Evolutionary conservation across 2,329 filamentous ascomycete species (phyloP).

Genomic region (Arthrinium phaeospermum): DNA sequence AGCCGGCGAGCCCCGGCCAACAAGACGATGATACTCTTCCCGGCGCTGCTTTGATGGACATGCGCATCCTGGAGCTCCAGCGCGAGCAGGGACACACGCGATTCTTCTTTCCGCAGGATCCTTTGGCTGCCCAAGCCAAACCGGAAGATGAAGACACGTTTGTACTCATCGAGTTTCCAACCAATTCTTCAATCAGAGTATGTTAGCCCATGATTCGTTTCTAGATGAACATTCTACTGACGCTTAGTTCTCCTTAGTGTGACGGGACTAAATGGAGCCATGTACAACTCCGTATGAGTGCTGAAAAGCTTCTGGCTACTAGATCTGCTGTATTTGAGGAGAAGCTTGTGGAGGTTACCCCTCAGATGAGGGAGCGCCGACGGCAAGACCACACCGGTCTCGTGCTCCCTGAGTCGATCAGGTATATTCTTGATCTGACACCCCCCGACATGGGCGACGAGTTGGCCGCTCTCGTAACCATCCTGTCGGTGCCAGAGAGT

Average conservation of each 20-base stretch:
- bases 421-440: conserved; percentile 68
- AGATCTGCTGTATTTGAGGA: conserved; percentile 50
- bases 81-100: neutral
- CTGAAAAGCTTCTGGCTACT: conserved; percentile 51
- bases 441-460: conserved; percentile 68
- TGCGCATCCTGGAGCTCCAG: conserved; percentile 7
- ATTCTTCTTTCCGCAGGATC: conserved; percentile 2
- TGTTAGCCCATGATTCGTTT: neutral
- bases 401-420: conserved; percentile 46
- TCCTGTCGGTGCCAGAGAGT: conserved; percentile 61
- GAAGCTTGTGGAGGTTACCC: conserved; percentile 46
- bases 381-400: neutral
- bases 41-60: neutral
- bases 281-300: conserved; percentile 50
- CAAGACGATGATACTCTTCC: neutral
- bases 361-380: neutral
- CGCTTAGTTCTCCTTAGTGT: conserved; percentile 33
- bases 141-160: conserved; percentile 47
- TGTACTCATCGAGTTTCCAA: conserved; percentile 47
- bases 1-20: neutral
- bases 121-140: conserved; percentile 4
- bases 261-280: conserved; percentile 41
- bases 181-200: conserved; percentile 16
- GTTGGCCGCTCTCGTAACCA: conserved; percentile 62
- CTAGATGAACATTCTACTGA: conserved; percentile 27